Percentiles rank a stretch among this genome's conserved stretches.
Conservation (phyloP, 371 early-diverging fungal species). For the Rhizomucor pusillus region DNA sequence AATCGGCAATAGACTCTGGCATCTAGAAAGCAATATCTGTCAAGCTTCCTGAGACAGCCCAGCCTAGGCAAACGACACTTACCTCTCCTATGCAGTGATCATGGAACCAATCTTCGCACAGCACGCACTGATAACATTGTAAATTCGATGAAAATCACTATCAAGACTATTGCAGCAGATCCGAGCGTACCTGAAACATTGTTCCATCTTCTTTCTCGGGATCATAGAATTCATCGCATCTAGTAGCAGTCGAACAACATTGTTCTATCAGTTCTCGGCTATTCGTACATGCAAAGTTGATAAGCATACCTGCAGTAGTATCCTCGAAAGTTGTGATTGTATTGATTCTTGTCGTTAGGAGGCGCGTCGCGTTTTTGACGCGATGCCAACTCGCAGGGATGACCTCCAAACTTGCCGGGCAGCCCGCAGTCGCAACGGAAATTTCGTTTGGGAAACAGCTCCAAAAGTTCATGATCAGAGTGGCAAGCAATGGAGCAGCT, state of each 20-base stretch:
- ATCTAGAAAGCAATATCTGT: slow-evolving; percentile 28
- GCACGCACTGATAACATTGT: slow-evolving; percentile 53
- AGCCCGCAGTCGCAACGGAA: slow-evolving; percentile 89
- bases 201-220: slow-evolving; percentile 66
- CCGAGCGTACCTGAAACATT: slow-evolving; percentile 65
- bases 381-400: slow-evolving; percentile 32
- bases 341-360: slow-evolving; percentile 63
- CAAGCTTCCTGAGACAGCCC: neutral
- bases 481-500: slow-evolving; percentile 83
- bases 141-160: neutral
- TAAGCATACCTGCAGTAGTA: slow-evolving; percentile 70
- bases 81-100: slow-evolving; percentile 76
- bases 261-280: neutral
- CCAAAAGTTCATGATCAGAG: slow-evolving; percentile 74
- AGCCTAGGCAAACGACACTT: slow-evolving; percentile 7
- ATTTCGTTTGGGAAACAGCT: slow-evolving; percentile 77
- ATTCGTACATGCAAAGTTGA: slow-evolving; percentile 1
- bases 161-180: neutral
- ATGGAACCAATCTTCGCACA: slow-evolving; percentile 90
- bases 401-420: slow-evolving; percentile 38
- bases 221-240: slow-evolving; percentile 74
- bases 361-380: slow-evolving; percentile 31
- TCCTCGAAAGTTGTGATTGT: slow-evolving; percentile 80
- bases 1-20: slow-evolving; percentile 61
- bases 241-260: slow-evolving; percentile 10